Conservation (phyloP, 2,329 filamentous ascomycete species). For the Colletotrichum sp. region DNA sequence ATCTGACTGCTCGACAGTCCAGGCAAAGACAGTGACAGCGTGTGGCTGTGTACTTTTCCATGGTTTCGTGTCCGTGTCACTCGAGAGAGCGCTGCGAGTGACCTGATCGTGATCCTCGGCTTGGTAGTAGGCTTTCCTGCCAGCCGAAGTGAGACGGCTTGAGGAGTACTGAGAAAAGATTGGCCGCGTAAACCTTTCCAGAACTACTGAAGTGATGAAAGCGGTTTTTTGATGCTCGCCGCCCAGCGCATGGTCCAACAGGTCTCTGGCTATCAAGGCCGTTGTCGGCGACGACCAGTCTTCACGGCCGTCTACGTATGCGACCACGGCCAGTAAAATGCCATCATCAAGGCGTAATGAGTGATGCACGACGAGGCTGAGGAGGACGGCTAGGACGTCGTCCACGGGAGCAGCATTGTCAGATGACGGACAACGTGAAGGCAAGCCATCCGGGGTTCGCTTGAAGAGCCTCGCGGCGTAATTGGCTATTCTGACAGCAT, state of each 20-base stretch:
- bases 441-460: neutral
- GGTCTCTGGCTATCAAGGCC: constrained; percentile 28
- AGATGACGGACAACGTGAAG: neutral
- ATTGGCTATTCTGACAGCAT: neutral
- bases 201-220: constrained; percentile 60
- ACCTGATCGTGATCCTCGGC: constrained; percentile 27
- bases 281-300: constrained; percentile 42
- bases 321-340: constrained; percentile 33
- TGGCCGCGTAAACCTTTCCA: constrained; percentile 68
- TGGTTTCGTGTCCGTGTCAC: constrained; percentile 46
- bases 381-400: neutral
- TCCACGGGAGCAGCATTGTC: neutral
- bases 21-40: constrained; percentile 51
- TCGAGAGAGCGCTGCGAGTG: neutral
- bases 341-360: constrained; percentile 3
- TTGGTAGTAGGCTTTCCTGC: constrained; percentile 56
- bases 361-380: neutral
- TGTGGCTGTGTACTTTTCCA: constrained; percentile 55
- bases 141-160: constrained; percentile 57
- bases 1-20: constrained; percentile 59
- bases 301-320: constrained; percentile 33
- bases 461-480: neutral
- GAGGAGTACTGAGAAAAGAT: constrained; percentile 66
- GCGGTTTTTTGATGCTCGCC: constrained; percentile 6
- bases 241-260: constrained; percentile 34